phyloP scores from a whole-genome alignment of 495 filamentous ascomycete genomes.

The Aspergillus egyptiacus region DNA sequence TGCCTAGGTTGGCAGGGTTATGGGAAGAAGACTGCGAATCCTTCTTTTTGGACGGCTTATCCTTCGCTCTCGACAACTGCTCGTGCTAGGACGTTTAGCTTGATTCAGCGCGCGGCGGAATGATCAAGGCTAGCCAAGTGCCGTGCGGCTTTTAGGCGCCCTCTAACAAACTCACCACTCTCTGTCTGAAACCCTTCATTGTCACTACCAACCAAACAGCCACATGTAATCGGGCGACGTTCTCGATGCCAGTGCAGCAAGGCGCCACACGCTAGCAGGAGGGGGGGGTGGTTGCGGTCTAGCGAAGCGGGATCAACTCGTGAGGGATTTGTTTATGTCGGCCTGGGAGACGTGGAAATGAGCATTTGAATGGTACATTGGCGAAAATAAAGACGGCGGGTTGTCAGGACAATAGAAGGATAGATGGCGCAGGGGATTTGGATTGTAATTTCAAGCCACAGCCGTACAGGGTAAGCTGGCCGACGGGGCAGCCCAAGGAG shows the following conservation, averaged over 20 bases:
- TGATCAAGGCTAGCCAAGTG: slow-evolving; percentile 18
- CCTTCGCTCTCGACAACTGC: slow-evolving; percentile 93
- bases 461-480: slow-evolving; percentile 2
- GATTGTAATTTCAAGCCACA: slow-evolving; percentile 4
- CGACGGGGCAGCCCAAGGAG: slow-evolving; percentile 6
- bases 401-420: background rate
- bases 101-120: slow-evolving; percentile 12
- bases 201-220: slow-evolving; percentile 37
- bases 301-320: slow-evolving; percentile 4
- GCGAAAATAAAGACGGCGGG: background rate
- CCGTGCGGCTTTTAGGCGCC: too few relatives aligned
- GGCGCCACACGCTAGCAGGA: slow-evolving; percentile 38
- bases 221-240: slow-evolving; percentile 35
- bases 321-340: slow-evolving; percentile 30
- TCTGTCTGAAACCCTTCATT: slow-evolving; percentile 98
- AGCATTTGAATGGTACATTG: slow-evolving; percentile 22
- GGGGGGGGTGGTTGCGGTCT: slow-evolving; percentile 11
- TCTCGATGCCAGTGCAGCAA: slow-evolving; percentile 38
- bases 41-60: slow-evolving; percentile 94
- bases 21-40: slow-evolving; percentile 69
- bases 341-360: slow-evolving; percentile 28
- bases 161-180: slow-evolving; percentile 71
- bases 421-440: background rate
- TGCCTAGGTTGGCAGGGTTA: slow-evolving; percentile 32
- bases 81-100: slow-evolving; percentile 52